Percentiles rank a stretch among this genome's conserved stretches.
These are phyloP conservation scores for Sporothrix humicola DNA, from an alignment of 2,329 filamentous ascomycete genomes.

Conservation along the genomic window DNA sequence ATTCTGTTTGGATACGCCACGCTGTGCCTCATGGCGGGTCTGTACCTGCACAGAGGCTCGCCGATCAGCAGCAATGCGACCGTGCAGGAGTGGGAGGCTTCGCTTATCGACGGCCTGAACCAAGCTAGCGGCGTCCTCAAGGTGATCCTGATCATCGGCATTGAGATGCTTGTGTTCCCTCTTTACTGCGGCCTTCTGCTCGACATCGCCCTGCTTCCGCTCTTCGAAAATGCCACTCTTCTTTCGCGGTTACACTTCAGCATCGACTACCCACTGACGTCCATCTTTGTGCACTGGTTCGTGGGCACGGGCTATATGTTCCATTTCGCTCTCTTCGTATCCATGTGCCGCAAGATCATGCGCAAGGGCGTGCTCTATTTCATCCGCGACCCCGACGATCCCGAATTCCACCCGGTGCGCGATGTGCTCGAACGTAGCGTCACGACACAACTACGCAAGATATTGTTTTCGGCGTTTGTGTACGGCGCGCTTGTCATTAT, in stretches of 20 bases:
- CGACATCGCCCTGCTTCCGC: conserved; percentile 83
- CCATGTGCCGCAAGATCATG: conserved; percentile 98
- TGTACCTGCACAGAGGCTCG: conserved; percentile 77
- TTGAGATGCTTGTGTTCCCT: conserved; percentile 97
- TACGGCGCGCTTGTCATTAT: conserved; percentile 92
- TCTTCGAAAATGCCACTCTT: conserved; percentile 83
- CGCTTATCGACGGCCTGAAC: conserved; percentile 79
- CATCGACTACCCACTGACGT: conserved; percentile 79
- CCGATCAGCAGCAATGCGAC: conserved; percentile 66
- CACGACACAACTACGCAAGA: conserved; percentile 91
- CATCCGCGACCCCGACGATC: conserved; percentile 96
- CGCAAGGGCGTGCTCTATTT: conserved; percentile 95
- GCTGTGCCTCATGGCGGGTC: conserved; percentile 72
- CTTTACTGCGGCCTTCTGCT: conserved; percentile 93
- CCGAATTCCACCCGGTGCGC: conserved; percentile 95
- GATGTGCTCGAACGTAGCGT: conserved; percentile 95
- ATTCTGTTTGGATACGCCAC: conserved; percentile 82
- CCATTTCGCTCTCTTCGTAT: conserved; percentile 97
- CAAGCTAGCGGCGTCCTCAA: conserved; percentile 98
- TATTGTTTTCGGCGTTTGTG: conserved; percentile 92
- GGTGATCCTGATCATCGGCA: conserved; percentile 96
- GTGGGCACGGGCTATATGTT: conserved; percentile 99
- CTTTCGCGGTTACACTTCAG: conserved; percentile 80
- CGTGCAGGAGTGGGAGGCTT: conserved; percentile 71
- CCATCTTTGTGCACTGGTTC: conserved; percentile 98